Conservation (phyloP, 768 basidiomycete genomes). For the Phaeolepiota aurea region DNA sequence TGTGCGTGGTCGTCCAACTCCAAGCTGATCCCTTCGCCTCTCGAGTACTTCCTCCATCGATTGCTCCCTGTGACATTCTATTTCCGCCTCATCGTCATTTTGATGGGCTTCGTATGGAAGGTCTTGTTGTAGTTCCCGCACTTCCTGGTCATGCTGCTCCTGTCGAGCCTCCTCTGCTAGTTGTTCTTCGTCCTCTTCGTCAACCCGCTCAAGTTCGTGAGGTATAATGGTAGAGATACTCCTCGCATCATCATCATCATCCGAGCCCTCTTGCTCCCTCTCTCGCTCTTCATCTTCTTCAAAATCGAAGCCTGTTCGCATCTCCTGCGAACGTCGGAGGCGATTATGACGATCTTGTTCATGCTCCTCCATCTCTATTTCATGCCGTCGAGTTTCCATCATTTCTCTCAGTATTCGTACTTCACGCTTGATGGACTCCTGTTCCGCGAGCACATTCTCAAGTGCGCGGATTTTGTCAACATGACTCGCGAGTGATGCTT, state of each 20-base stretch:
- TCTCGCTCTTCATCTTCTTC: conserved; percentile 19
- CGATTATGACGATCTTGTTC: neutral
- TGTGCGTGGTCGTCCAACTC: conserved; percentile 62
- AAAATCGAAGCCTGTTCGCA: conserved; percentile 20
- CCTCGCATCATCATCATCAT: conserved; percentile 62
- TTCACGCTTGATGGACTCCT: conserved; percentile 77
- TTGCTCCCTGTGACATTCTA: conserved; percentile 36
- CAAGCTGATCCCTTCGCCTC: conserved; percentile 23
- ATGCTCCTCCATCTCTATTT: conserved; percentile 18
- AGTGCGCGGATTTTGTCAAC: conserved; percentile 77
- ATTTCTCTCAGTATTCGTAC: conserved; percentile 63
- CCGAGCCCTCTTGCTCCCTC: conserved; percentile 25
- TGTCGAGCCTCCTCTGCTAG: conserved; percentile 14
- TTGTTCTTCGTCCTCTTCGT: conserved; percentile 68
- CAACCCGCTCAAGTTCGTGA: conserved; percentile 63
- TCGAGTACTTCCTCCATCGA: conserved; percentile 40
- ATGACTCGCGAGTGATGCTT: conserved; percentile 65
- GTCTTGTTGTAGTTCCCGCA: neutral
- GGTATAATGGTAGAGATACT: conserved; percentile 69
- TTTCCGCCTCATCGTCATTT: conserved; percentile 7
- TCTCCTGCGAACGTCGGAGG: conserved; percentile 5
- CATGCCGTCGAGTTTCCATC: conserved; percentile 58
- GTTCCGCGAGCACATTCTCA: conserved; percentile 75
- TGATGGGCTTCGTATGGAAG: conserved; percentile 4
- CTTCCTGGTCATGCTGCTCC: conserved; percentile 13